phyloP scores from a whole-genome alignment of 352 stramenopile genomes.

The Blastocystis sp. region DNA sequence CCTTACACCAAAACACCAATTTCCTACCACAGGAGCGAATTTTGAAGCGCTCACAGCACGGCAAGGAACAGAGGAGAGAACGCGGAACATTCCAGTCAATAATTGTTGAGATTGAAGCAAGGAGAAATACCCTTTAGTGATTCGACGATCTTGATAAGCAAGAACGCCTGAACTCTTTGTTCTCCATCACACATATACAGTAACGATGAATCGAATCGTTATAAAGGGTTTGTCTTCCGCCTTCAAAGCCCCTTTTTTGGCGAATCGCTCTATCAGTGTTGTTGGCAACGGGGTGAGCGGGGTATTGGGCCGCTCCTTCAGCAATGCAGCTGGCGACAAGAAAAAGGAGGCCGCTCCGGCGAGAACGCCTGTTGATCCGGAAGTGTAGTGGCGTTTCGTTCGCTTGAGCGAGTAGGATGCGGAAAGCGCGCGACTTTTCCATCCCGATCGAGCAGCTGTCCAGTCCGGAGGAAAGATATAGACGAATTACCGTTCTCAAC shows the following conservation, averaged over 20 bases:
- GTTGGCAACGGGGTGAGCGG: neutral
- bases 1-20: neutral
- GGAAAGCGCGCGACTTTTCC: conserved; percentile 12
- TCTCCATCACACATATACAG: neutral
- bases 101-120: conserved; percentile 31
- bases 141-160: neutral
- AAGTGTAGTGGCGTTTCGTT: neutral
- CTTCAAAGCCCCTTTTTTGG: neutral
- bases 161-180: neutral
- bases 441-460: conserved; percentile 37
- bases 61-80: conserved; percentile 22
- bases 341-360: neutral
- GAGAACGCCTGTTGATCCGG: neutral
- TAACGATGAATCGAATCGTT: conserved; percentile 49
- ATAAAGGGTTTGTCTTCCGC: neutral
- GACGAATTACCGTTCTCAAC: neutral
- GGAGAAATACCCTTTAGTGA: neutral
- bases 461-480: conserved; percentile 26
- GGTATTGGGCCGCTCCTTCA: conserved; percentile 13
- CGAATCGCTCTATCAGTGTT: neutral
- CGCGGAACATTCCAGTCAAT: conserved; percentile 46
- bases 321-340: neutral
- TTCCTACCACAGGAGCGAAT: conserved; percentile 38
- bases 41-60: conserved; percentile 22
- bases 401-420: neutral